These are phyloP conservation scores for Apiospora hydei DNA, from an alignment of 2,329 filamentous ascomycete species.

Conservation along the genomic window DNA sequence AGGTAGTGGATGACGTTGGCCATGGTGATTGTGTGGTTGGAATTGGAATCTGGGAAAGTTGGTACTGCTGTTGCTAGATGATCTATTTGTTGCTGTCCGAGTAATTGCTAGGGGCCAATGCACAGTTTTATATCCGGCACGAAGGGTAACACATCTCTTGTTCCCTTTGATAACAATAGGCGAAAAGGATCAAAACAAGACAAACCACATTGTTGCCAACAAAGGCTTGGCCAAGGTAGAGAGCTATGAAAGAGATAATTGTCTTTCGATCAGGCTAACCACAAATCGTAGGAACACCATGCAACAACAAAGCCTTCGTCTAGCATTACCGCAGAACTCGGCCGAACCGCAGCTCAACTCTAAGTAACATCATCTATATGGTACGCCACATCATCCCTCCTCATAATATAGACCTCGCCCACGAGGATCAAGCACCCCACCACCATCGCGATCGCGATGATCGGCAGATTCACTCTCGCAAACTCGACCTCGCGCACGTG, in stretches of 20 bases:
- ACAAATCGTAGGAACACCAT: too few relatives aligned
- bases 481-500: slow-evolving; percentile 69
- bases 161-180: background rate
- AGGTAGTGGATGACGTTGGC: background rate
- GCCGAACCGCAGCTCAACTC: background rate
- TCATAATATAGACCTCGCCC: slow-evolving; percentile 63
- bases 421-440: slow-evolving; percentile 61
- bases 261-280: too few relatives aligned
- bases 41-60: background rate
- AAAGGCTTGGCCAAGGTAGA: background rate
- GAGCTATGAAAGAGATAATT: too few relatives aligned
- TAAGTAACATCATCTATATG: background rate
- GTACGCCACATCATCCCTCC: slow-evolving; percentile 33
- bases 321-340: background rate
- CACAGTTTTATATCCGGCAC: background rate
- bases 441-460: slow-evolving; percentile 74
- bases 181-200: background rate
- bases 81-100: background rate
- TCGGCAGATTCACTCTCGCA: slow-evolving; percentile 72
- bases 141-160: background rate
- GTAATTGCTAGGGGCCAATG: background rate
- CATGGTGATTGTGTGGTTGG: background rate
- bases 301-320: too few relatives aligned
- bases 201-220: background rate
- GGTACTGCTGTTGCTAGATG: background rate